Evolutionary conservation across 139 green algal genomes (phyloP), one percentile per base, ranked within the genome.

Genomic region (Micractinium conductrix): DNA sequence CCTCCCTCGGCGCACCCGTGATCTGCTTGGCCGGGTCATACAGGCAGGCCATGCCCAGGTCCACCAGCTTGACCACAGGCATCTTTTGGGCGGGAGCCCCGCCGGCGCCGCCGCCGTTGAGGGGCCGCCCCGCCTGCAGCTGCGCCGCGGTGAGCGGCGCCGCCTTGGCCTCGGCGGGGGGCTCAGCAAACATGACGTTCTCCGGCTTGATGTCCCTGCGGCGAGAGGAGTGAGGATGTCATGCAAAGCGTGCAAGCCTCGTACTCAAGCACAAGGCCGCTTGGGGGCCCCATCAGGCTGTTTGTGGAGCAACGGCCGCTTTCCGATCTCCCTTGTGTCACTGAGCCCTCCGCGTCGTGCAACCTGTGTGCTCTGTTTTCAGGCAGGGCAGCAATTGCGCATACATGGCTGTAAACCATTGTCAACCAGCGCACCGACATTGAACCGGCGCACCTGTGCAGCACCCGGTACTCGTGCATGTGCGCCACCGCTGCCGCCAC

Each of bases 171-270:
- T 60, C 76, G 16, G 38, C 58, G 22, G 76, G 58, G 42, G 75
- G 74, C 14, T 83, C 67, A 0, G 76, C 83, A 84, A 91, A 93
- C 48, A 93, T 69, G 17, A 93, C 45, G 42, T 93, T 93, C 68
- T 93, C 90, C n/a, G 82, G 87, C 83, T 93, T 93, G 80, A 93
- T 81, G 69, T 93, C 90, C 22, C 90, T 78, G 79, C 43, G 38
- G n/a, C 9, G 4, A 73, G 65, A 28, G 24, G 12, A 42, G 53
- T 21, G 53, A n/a, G n/a, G 10, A 68, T 80, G 48, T 22, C 28
- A 38, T 17, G 48, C 19, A 8, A n/a, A 24, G 16, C 65, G 6
- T 28, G 33, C 33, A 72, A n/a, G n/a, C n/a, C n/a, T n/a, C n/a
- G n/a, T n/a, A n/a, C n/a, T n/a, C n/a, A n/a, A n/a, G n/a, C n/a